These are phyloP conservation scores for Fusarium compactum DNA, from an alignment of 2,329 filamentous ascomycete species.

Conservation along the genomic window DNA sequence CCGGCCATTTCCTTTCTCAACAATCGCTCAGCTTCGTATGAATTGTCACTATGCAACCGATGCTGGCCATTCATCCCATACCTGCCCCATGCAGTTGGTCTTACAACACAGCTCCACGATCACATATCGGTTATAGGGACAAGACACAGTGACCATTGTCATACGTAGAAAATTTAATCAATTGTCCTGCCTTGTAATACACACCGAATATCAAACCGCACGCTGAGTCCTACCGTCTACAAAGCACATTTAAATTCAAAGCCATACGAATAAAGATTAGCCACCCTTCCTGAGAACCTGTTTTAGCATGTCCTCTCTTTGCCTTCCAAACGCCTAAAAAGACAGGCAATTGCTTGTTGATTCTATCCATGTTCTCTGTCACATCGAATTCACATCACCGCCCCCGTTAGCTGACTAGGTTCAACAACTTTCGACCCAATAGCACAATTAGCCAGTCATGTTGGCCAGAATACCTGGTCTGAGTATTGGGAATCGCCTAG, in stretches of 20 bases:
- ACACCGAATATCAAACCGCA: conserved; percentile 35
- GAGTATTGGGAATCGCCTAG: not conserved
- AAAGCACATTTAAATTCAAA: conserved; percentile 41
- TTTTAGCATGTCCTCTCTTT: conserved; percentile 7
- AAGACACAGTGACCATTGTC: not conserved
- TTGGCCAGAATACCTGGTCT: not conserved
- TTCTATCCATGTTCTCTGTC: conserved; percentile 2
- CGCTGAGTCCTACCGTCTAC: conserved; percentile 35
- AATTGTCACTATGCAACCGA: conserved; percentile 8
- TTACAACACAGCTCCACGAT: not conserved
- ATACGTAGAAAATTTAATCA: conserved; percentile 18
- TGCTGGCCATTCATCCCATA: not conserved
- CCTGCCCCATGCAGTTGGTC: not conserved
- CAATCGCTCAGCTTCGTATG: not conserved
- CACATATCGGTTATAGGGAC: not conserved
- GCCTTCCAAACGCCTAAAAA: conserved; percentile 25
- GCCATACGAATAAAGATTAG: conserved; percentile 31
- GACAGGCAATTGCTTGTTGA: conserved; percentile 14
- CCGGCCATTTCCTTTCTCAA: not conserved
- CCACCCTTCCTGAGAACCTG: conserved; percentile 17
- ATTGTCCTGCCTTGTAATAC: conserved; percentile 35
- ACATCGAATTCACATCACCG: not conserved
- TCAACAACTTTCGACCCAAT: not conserved
- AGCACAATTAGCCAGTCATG: not conserved
- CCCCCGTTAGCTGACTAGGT: not conserved